A percentile compares a stretch with the other conserved stretches of the same genome.
Conservation (phyloP, 139 green algal genomes). For the Volvox africanus region DNA sequence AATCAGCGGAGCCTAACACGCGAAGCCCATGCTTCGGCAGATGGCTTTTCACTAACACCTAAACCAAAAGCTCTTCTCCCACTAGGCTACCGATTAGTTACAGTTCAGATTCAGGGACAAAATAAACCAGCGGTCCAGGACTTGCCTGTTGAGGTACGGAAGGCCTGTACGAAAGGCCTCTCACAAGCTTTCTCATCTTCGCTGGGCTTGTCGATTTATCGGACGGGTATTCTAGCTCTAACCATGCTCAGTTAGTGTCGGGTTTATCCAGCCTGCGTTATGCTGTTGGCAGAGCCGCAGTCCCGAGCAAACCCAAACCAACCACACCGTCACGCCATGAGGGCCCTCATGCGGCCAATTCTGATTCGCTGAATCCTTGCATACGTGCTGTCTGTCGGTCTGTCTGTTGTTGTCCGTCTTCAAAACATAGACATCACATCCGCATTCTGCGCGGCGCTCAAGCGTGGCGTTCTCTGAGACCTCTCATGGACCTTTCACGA, state of each 20-base stretch:
- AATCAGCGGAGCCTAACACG: not conserved
- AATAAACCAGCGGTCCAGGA: not conserved
- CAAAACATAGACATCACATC: not conserved
- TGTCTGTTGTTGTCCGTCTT: too few species aligned
- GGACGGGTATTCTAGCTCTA: not conserved
- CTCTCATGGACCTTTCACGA: too few species aligned
- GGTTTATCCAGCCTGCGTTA: not conserved
- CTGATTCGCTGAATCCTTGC: too few species aligned
- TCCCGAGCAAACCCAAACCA: too few species aligned
- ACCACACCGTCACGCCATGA: too few species aligned
- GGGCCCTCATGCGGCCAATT: too few species aligned
- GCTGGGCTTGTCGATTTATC: not conserved
- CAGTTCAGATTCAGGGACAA: not conserved
- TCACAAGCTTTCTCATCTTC: not conserved
- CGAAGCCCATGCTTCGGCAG: not conserved
- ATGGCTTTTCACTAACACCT: not conserved
- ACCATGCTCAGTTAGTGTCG: not conserved
- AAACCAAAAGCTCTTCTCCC: not conserved
- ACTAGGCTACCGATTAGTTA: constrained; percentile 15
- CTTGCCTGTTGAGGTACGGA: constrained; percentile 33
- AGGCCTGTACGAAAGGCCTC: not conserved
- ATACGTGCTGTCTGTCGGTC: too few species aligned
- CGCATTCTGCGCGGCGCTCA: not conserved
- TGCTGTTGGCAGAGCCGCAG: too few species aligned
- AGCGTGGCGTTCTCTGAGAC: not conserved